A percentile compares a stretch with the other conserved stretches of the same genome.
Evolutionary conservation across 108 stramenopile species (phyloP).

Genomic region (Nitzschia sp.): DNA sequence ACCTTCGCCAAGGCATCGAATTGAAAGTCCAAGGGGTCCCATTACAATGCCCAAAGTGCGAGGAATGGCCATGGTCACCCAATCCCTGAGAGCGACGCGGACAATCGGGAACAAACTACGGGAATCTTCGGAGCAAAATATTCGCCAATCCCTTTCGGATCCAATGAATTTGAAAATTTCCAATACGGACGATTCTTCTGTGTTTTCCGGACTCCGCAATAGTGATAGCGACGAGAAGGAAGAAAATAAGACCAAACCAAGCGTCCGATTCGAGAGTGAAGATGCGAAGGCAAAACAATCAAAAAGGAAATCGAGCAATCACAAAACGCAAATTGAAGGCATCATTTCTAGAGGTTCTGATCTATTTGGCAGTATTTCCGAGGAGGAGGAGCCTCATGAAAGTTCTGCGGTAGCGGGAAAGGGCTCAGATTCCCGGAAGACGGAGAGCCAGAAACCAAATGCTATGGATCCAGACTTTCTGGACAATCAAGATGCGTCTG

Average conservation of each 20-base stretch:
- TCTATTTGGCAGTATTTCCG: too few species aligned
- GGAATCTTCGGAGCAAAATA: not conserved
- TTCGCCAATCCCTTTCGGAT: constrained; percentile 3
- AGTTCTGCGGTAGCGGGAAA: too few species aligned
- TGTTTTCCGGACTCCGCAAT: constrained; percentile 23
- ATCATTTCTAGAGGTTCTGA: too few species aligned
- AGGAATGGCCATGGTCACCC: too few species aligned
- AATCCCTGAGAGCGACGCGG: not conserved
- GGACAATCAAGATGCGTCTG: constrained; percentile 1
- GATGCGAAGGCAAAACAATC: too few species aligned
- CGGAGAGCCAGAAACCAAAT: not conserved
- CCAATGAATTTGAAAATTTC: constrained; percentile 7
- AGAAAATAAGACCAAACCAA: not conserved
- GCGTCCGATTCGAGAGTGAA: too few species aligned
- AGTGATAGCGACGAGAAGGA: not conserved
- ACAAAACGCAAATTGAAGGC: too few species aligned
- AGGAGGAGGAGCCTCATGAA: not conserved
- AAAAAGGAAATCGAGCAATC: too few species aligned
- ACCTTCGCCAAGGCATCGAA: too few species aligned
- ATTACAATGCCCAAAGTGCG: too few species aligned
- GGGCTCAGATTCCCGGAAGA: too few species aligned
- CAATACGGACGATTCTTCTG: constrained; percentile 32
- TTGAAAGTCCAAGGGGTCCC: too few species aligned
- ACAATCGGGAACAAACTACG: not conserved
- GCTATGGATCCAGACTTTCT: not conserved